Evolutionary conservation across 768 basidiomycete genomes (phyloP), one percentile per base, ranked within the genome.

Genomic region (Daedalea quercina): DNA sequence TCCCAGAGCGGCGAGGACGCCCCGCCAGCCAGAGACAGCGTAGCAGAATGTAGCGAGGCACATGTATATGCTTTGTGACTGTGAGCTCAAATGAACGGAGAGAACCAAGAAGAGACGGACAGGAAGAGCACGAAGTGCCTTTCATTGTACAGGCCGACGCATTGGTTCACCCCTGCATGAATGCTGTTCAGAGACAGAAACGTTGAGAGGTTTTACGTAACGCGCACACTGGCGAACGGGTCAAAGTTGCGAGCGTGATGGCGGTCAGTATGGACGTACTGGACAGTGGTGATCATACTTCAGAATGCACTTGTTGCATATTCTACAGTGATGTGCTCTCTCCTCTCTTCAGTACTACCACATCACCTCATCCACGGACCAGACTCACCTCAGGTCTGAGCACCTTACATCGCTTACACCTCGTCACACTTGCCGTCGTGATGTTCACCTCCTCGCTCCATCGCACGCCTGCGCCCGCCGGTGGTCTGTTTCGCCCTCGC

Each of bases 61-160:
- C 35, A 97, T 82, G 68, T 95, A 96, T 25, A 76, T 74, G 81
- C 92, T 94, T 43, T 31, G 50, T 34, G 37, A 37, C 34, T 4
- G 28, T 31, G 28, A 31, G 28, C n/a, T n/a, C n/a, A 26, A 47
- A 47, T 49, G 34, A 50, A 24, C 8, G 24, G 28, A 45, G 51
- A 47, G n/a, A 13, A 11, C 28, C 6, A 11, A 6, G 15, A 45
- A 17, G 37, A 31, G 7, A 70, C 85, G 51, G 57, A 90, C 91
- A 98, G 87, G 77, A 98, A 99, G 44, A 98, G 72, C 35, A 95
- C 78, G 61, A 99, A 99, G 70, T 97, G 93, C 0, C 95, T 84
- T 65, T 97, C 94, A 60, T 98, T 99, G 65, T 95, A 77, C 7
- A 98, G 67, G 11, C 95, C 95, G 42, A 99, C 95, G 65, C 95